Evolutionary conservation across 2,329 filamentous ascomycete species (phyloP).

Genomic region (Cytospora chrysosperma): DNA sequence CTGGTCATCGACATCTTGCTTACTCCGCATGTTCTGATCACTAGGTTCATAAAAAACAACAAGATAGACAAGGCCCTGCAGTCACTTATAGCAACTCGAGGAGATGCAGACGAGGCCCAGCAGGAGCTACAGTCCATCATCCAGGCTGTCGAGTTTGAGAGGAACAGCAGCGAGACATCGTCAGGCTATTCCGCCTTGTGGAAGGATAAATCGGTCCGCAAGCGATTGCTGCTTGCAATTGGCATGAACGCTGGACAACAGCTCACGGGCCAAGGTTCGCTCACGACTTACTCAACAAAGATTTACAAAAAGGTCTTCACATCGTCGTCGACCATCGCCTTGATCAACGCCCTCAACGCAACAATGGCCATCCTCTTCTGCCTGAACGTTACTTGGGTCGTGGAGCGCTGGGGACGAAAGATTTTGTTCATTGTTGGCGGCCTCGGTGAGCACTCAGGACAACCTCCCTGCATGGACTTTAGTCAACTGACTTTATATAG

Average conservation of each 20-base stretch:
- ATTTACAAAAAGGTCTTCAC: conserved; percentile 72
- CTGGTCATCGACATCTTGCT: background rate
- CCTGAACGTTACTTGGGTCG: conserved; percentile 70
- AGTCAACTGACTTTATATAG: conserved; percentile 36
- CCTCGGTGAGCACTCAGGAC: background rate
- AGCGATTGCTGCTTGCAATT: conserved; percentile 63
- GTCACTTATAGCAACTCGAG: conserved; percentile 58
- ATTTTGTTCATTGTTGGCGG: conserved; percentile 68
- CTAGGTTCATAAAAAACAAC: conserved; percentile 48
- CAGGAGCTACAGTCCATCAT: conserved; percentile 64
- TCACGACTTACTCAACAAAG: conserved; percentile 71
- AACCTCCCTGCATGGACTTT: background rate
- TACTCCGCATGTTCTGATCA: background rate
- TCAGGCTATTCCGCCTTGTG: conserved; percentile 64
- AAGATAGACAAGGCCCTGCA: conserved; percentile 58
- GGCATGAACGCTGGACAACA: conserved; percentile 71
- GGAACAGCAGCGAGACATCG: conserved; percentile 62
- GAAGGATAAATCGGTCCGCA: conserved; percentile 67
- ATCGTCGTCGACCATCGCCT: conserved; percentile 57
- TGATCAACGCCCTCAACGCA: conserved; percentile 74
- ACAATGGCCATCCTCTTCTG: conserved; percentile 73
- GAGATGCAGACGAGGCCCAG: conserved; percentile 64
- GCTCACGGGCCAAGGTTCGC: conserved; percentile 69
- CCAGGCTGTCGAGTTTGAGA: conserved; percentile 69
- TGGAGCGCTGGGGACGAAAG: conserved; percentile 69